phyloP scores from a whole-genome alignment of 306 rosid genomes.

The Cicer yamashitae region DNA sequence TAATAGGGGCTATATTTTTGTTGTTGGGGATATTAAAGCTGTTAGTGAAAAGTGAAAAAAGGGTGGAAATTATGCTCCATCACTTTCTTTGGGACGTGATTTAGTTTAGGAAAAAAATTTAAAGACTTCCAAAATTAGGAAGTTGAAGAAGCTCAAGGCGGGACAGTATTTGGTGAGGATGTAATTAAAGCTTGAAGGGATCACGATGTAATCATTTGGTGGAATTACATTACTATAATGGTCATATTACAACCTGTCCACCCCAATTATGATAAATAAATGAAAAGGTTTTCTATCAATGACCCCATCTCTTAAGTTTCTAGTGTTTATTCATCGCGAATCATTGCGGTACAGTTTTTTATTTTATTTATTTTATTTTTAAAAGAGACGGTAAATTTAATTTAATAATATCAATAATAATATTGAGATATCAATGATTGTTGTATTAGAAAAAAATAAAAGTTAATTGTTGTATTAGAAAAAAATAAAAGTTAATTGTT shows the following conservation, averaged over 20 bases:
- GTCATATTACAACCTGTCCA: constrained; percentile 38
- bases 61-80: neutral
- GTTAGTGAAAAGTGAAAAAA: too few relatives aligned
- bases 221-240: constrained; percentile 1
- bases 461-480: too few relatives aligned
- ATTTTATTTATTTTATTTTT: too few relatives aligned
- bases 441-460: too few relatives aligned
- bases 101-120: constrained; percentile 12
- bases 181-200: neutral
- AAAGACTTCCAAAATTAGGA: neutral
- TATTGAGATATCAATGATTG: too few relatives aligned
- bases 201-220: constrained; percentile 36
- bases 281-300: neutral
- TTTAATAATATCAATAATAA: too few relatives aligned
- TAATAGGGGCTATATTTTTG: too few relatives aligned
- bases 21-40: too few relatives aligned
- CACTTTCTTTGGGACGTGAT: neutral
- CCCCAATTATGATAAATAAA: constrained; percentile 26
- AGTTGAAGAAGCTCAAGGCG: neutral
- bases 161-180: constrained; percentile 19
- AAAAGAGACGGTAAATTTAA: too few relatives aligned
- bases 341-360: too few relatives aligned
- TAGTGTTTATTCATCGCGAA: too few relatives aligned
- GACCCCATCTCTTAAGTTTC: neutral
- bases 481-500: too few relatives aligned